phyloP scores from a whole-genome alignment of 208 protist genomes.

The Leishmania aethiopica region DNA sequence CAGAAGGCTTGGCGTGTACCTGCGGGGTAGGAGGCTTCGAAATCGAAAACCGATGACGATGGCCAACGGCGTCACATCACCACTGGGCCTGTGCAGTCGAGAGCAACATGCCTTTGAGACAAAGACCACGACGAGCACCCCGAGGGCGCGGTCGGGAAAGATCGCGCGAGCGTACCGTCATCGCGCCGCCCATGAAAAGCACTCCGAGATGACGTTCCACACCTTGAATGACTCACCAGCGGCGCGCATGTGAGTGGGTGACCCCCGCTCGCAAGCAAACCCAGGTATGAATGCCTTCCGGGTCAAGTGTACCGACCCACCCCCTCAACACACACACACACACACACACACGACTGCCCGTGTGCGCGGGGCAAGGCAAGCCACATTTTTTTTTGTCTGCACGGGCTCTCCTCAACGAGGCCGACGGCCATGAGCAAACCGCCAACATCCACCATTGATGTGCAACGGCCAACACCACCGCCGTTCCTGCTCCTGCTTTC shows the following conservation, averaged over 20 bases:
- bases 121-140: neutral
- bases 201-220: neutral
- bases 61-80: neutral
- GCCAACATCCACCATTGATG: neutral
- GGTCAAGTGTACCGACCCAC: neutral
- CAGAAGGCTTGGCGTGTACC: neutral
- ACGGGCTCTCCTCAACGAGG: neutral
- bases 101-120: neutral
- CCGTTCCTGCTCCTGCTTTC: neutral
- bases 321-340: neutral
- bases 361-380: neutral
- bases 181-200: neutral
- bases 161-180: neutral
- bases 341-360: neutral
- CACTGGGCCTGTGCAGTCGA: neutral
- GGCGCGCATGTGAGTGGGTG: neutral
- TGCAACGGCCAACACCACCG: neutral
- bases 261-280: neutral
- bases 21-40: neutral
- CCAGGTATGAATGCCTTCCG: neutral
- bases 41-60: neutral
- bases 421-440: too few species aligned
- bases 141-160: neutral
- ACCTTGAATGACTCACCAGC: neutral
- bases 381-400: too few species aligned